These are phyloP conservation scores for Agastache rugosa DNA, from an alignment of 257 asterid species.

Conservation along the genomic window DNA sequence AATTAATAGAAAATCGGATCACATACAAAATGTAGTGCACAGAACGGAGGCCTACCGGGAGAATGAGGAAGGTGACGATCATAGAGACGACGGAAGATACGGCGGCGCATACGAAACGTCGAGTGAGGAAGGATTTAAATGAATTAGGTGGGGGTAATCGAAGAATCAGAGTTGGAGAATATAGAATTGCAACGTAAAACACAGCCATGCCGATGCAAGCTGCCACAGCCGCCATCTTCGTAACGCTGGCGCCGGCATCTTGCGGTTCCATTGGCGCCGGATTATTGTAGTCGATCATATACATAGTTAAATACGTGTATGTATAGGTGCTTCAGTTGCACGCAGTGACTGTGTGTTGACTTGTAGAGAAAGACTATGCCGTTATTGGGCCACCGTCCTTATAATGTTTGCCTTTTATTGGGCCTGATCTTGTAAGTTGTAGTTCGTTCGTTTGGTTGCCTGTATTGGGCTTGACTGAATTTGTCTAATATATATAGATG, in stretches of 20 bases:
- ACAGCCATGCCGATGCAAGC: conserved; percentile 75
- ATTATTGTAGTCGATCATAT: conserved; percentile 4
- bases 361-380: conserved; percentile 17
- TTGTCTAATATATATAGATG: no score
- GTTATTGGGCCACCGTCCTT: conserved; percentile 31
- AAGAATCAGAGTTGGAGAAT: conserved; percentile 74
- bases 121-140: conserved; percentile 61
- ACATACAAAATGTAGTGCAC: background rate
- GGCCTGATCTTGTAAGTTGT: background rate
- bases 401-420: background rate
- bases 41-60: conserved; percentile 56
- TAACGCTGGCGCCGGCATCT: conserved; percentile 40
- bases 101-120: conserved; percentile 88
- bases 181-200: conserved; percentile 81
- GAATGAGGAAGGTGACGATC: conserved; percentile 63
- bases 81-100: conserved; percentile 71
- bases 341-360: conserved; percentile 34
- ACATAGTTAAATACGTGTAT: no score
- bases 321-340: conserved; percentile 24
- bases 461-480: no score
- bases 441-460: no score
- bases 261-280: conserved; percentile 54
- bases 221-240: conserved; percentile 58
- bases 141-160: conserved; percentile 85
- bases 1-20: background rate